Evolutionary conservation across 306 rosid species (phyloP).

Genomic region (Rubus parviflorus): DNA sequence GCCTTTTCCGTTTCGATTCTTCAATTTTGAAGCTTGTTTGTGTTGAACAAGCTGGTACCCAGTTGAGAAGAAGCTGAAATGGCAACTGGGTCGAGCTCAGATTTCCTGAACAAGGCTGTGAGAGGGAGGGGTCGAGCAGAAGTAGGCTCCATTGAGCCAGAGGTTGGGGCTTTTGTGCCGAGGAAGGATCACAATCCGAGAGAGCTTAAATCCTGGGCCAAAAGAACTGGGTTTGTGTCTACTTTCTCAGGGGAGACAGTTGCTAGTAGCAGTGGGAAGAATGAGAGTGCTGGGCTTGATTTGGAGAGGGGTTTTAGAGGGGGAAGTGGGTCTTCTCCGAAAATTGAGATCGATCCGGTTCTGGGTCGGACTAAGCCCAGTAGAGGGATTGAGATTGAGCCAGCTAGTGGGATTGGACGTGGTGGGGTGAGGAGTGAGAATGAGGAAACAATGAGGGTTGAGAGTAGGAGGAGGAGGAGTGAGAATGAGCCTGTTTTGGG

Average conservation of each 20-base stretch:
- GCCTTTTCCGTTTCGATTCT: not conserved
- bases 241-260: slow-evolving; percentile 67
- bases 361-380: slow-evolving; percentile 58
- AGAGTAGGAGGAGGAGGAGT: slow-evolving; percentile 38
- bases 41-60: slow-evolving; percentile 18
- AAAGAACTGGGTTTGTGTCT: slow-evolving; percentile 86
- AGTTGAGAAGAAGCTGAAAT: slow-evolving; percentile 31
- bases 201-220: slow-evolving; percentile 87
- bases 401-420: slow-evolving; percentile 34
- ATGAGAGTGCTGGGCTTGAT: slow-evolving; percentile 50
- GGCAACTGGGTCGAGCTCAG: slow-evolving; percentile 56
- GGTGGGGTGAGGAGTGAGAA: slow-evolving; percentile 42
- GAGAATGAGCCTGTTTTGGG: slow-evolving; percentile 40
- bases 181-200: slow-evolving; percentile 65
- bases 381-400: slow-evolving; percentile 59
- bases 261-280: slow-evolving; percentile 53
- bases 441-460: slow-evolving; percentile 32
- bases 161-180: slow-evolving; percentile 64
- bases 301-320: slow-evolving; percentile 45
- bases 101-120: slow-evolving; percentile 25
- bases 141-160: slow-evolving; percentile 33
- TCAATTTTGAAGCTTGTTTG: slow-evolving; percentile 18
- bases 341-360: slow-evolving; percentile 81
- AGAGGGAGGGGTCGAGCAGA: slow-evolving; percentile 34
- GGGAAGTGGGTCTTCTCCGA: slow-evolving; percentile 68